Evolutionary conservation across 495 filamentous ascomycete genomes (phyloP), one percentile per base, ranked within the genome.

Genomic region (Aspergillus indologenus): DNA sequence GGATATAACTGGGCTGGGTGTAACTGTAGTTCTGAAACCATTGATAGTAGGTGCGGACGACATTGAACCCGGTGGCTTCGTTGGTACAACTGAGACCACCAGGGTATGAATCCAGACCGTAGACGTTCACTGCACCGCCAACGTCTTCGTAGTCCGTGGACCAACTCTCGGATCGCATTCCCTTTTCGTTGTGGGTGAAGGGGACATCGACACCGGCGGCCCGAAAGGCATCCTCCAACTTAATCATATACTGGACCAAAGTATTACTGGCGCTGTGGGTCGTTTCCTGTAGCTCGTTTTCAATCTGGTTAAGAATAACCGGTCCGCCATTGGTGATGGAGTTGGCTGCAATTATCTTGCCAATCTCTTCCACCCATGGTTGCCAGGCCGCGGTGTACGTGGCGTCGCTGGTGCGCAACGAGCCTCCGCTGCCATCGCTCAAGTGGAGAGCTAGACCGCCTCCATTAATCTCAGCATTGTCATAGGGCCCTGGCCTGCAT

Each of bases 381-480:
- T 20, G 20, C 47, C 55, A 61, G 18, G 34, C 53, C 0, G 70
- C 48, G 56, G 80, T 68, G 57, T 80, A 79, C 4, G 69, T 70
- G 14, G 61, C 57, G 45, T 75, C 75, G 53, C 65, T 60, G 0
- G 85, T 86, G 57, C 88, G 72, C 34, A 87, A 75, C 15, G 66
- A 18, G 48, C 48, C 48, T 8, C 71, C 1, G 77, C 85, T 43
- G 78, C 75, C 9, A 82, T 71, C 48, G 18, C 86, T 70, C 64
- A 85, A 80, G 81, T 83, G 86, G 5, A 80, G 81, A 0, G 83
- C 83, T 57, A 81, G 81, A 0, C 83, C 83, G n/a, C 83, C 83
- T 18, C 77, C 82, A 24, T 73, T 70, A 15, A 71, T 77, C 64
- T 88, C 84, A 12, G 86, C 86, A 65, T 90, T 86, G 75, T 80